phyloP scores from a whole-genome alignment of 306 rosid species.

The Chamaecrista fasciculata region DNA sequence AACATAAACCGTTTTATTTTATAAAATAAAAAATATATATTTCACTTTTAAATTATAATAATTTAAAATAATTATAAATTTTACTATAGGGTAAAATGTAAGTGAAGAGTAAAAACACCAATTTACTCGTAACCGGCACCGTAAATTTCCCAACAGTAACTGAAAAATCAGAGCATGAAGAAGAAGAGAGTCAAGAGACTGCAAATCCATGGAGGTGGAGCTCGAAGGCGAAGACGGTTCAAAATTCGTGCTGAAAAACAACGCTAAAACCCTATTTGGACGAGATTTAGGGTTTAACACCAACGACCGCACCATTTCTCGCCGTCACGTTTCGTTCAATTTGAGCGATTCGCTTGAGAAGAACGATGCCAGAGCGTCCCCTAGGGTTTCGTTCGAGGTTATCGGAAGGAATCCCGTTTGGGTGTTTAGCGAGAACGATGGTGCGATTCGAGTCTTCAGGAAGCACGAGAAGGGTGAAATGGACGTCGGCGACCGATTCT shows the following conservation, averaged over 20 bases:
- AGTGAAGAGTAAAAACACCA: background rate
- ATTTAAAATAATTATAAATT: too few relatives aligned
- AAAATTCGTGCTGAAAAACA: conserved; percentile 19
- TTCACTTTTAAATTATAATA: too few relatives aligned
- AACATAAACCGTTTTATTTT: too few relatives aligned
- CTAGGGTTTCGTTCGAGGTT: conserved; percentile 65
- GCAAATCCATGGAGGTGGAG: conserved; percentile 49
- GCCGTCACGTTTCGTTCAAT: conserved; percentile 55
- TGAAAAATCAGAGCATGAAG: background rate
- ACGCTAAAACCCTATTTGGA: conserved; percentile 39
- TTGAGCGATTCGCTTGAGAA: background rate
- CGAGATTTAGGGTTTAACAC: conserved; percentile 59
- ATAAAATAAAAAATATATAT: too few relatives aligned
- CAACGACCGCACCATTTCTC: conserved; percentile 64
- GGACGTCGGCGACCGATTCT: conserved; percentile 63
- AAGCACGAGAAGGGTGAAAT: conserved; percentile 59
- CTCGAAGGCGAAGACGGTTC: conserved; percentile 56
- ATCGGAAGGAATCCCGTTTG: conserved; percentile 78
- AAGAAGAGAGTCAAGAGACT: background rate
- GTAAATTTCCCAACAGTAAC: background rate
- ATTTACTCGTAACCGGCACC: background rate
- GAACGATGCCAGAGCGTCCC: conserved; percentile 18
- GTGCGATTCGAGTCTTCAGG: conserved; percentile 41
- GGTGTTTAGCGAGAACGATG: conserved; percentile 41
- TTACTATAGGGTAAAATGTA: background rate